Base-by-base conservation (phyloP, 805 yeast genomes). In the Cyberlindnera amylophila region DNA sequence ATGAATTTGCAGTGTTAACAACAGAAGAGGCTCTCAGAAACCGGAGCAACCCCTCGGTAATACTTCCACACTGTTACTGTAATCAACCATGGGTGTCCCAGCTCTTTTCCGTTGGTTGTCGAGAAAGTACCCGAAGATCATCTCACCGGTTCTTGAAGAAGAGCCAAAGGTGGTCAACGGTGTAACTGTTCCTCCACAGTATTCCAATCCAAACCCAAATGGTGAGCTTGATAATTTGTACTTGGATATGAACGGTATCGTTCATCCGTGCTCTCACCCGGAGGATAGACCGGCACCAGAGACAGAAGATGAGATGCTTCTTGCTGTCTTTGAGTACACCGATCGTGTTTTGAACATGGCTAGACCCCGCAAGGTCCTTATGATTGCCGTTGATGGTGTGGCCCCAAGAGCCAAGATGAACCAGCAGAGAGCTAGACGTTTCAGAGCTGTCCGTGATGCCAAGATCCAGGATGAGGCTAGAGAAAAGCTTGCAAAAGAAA, bases 321-420 rank as follows among this genome's bases (percentile, higher is more conserved):
- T 90, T 44, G 98, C 91, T 35, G 83, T 93, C 21, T 93, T 93
- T 67, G 81, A 80, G 53, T 93, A 93, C 61, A 93, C 99, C 0
- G 95, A 93, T 51, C 73, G 96, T 36, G 96, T 93, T 6, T 67
- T 93, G 35, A 79, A 80, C 66, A 86, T 93, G 89, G 98, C 97
- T 0, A 74, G 96, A 56, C 99, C 99, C 2, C 71, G 98, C 44
- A 90, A 93, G 61, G 79, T 93, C 29, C 71, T 93, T 43, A 79
- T 87, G 81, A 89, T 91, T 96, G 98, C 99, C 3, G 86, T 91
- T 55, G 99, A 91, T 67, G 99, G 99, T 61, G 98, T 91, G 39
- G 99, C 99, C 0, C 99, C 99, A 32, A 73, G 99, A 62, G 99
- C 99, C 10, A 91, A 91, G 61, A 90, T 91, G 96, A 91, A 91